Evolutionary conservation across 2,329 filamentous ascomycete genomes (phyloP), one percentile per base, ranked within the genome.

Genomic region (Colletotrichum endophyticum): DNA sequence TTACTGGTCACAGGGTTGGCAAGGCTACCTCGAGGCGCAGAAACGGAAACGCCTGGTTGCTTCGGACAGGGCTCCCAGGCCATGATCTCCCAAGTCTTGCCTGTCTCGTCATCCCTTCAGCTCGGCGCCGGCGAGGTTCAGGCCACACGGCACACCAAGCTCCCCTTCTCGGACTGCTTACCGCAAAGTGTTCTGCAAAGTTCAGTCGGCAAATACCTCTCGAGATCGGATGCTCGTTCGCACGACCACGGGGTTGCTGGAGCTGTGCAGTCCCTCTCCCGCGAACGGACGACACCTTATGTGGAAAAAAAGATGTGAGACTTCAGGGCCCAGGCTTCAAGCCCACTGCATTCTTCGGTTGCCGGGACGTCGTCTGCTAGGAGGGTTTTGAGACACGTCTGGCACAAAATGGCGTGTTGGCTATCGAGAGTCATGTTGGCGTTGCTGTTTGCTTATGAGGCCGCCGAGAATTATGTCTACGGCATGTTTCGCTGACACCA

Each of bases 381-480:
- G 72, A 76, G 73, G 73, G 73, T 73, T 57, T 69, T 73, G 73
- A 75, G 73, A 73, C 73, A 73, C 30, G 34, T 72, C 57, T 73
- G 64, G 73, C 57, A 73, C 39, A 69, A 64, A 73, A 69, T 76
- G 59, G 70, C 70, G 63, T 63, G 63, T 64, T 75, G 73, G 62
- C 56, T 67, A 53, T 63, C 53, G 44, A 44, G 53, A 44, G 66
- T 62, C 68, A 66, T 75, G 25, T 28, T 44, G 59, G 22, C 22
- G 30, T 63, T 63, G 59, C 57, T 62, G 57, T 63, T 64, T 64
- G 62, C 27, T 15, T 34, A 62, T 15, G 15, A 62, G 28, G 5
- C 59, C 28, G 11, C n/a, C 32, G n/a, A 19, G 32, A 27, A 22
- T 64, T 73, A 53, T 22, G 44, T 63, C 27, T 56, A 34, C 34